Percentiles rank a stretch among this genome's conserved stretches.
Evolutionary conservation across 2,329 filamentous ascomycete genomes (phyloP).

Genomic region (Capronia epimyces): DNA sequence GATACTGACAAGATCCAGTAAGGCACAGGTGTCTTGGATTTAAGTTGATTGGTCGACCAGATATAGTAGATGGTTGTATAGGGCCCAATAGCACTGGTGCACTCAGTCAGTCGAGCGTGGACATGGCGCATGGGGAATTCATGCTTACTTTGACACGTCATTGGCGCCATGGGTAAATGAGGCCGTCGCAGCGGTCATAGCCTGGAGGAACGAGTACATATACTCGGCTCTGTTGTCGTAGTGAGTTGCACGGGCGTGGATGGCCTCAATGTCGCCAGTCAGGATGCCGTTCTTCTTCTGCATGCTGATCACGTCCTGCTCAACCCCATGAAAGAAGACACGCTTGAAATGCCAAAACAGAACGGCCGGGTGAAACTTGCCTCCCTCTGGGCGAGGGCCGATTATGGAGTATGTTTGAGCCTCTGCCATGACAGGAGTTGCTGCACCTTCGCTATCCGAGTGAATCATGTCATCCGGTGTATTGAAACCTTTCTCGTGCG

Average conservation of each 20-base stretch:
- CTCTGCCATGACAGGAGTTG: not conserved
- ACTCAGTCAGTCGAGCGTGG: not conserved
- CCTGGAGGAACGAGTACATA: conserved; percentile 49
- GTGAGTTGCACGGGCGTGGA: conserved; percentile 53
- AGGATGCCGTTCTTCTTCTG: conserved; percentile 2
- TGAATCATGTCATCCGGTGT: not conserved
- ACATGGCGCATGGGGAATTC: not conserved
- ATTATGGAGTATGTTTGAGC: not conserved
- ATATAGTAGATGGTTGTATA: conserved; percentile 65
- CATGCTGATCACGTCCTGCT: conserved; percentile 1
- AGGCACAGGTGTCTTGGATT: conserved; percentile 60
- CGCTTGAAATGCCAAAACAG: conserved; percentile 15
- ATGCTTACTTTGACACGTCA: conserved; percentile 58
- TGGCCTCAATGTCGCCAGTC: not conserved
- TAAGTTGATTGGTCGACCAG: conserved; percentile 58
- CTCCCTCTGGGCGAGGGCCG: conserved; percentile 9
- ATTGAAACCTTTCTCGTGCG: conserved; percentile 1
- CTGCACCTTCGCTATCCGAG: not conserved
- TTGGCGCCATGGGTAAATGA: conserved; percentile 63
- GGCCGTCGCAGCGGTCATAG: conserved; percentile 47
- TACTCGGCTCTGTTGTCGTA: conserved; percentile 66
- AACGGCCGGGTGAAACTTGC: not conserved
- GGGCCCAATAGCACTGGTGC: conserved; percentile 53
- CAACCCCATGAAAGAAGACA: conserved; percentile 9
- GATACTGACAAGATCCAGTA: conserved; percentile 60